Base-by-base conservation (phyloP, 805 yeast genomes). In the Myxozyma geophila region DNA sequence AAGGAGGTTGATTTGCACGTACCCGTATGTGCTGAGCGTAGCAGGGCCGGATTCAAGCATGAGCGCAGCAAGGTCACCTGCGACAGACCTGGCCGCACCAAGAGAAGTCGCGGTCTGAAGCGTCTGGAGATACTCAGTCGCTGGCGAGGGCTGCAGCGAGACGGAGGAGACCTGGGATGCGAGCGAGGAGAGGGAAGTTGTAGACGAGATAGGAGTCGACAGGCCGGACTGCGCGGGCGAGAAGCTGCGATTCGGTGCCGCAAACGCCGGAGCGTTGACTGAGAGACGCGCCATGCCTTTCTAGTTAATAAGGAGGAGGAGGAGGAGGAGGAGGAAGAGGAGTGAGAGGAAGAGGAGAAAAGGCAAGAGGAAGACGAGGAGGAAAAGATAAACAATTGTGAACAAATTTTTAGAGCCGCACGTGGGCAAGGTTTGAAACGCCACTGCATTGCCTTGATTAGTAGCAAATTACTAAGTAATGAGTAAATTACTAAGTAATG, bases 141-240 rank as follows among this genome's bases (percentile, higher is more conserved):
- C 79, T 23, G 97, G 96, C 47, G 85, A 71, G 19, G 82, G 83
- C 67, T 87, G 87, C 59, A 64, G 28, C 37, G 63, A 51, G 37
- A 82, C 82, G 74, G 92, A 80, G 2, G 95, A 89, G n/a, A 63
- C 37, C 41, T 48, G 60, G 35, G 62, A 49, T n/a, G 60, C 59
- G 37, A 67, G 62, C 44, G 87, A 83, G 70, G 85, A 84, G 64
- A 92, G 79, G 6, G 92, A 87, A 12, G 90, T 78, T 1, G 76
- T 67, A 17, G 72, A 70, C 12, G 75, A 69, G 41, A 70, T 54
- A n/a, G 77, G 73, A 8, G 77, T 74, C 39, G 70, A 62, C 47
- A 69, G 15, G 19, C 62, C 58, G 23, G 70, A 62, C 23, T 63
- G 46, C 19, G 66, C 63, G 8, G 68, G 68, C 28, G 68, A 64